Evolutionary conservation across 208 protist species (phyloP).

Genomic region (Leishmania tarentolae): DNA sequence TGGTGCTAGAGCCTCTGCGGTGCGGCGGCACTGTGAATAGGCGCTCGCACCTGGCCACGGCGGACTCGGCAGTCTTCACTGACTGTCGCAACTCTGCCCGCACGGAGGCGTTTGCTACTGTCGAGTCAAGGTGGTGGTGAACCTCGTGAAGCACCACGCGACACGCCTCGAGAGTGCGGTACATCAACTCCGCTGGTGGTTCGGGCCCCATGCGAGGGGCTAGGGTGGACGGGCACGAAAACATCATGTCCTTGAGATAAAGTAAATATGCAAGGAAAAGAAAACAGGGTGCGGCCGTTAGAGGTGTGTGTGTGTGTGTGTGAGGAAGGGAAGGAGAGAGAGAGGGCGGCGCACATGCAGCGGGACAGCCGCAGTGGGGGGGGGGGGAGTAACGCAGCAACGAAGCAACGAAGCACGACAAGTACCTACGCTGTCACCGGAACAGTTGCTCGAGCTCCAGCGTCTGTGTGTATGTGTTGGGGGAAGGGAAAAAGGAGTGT

Average conservation of each 20-base stretch:
- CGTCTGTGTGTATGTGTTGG: not conserved
- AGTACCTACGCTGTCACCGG: not conserved
- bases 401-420: not conserved
- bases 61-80: conserved; percentile 25
- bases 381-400: not conserved
- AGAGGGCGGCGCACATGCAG: not conserved
- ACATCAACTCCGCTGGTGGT: conserved; percentile 12
- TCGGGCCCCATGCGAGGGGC: not conserved
- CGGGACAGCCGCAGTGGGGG: not conserved
- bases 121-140: conserved; percentile 27
- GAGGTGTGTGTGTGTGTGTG: not conserved
- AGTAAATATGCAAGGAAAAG: not conserved
- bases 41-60: conserved; percentile 11
- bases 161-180: conserved; percentile 23
- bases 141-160: conserved; percentile 28
- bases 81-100: conserved; percentile 44
- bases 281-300: not conserved
- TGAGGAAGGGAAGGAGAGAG: not conserved
- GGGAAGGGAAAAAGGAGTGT: not conserved
- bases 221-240: conserved; percentile 15
- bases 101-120: conserved; percentile 15
- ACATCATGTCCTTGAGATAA: not conserved
- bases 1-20: conserved; percentile 1
- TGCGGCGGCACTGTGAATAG: not conserved
- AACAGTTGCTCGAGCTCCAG: not conserved